phyloP scores from a whole-genome alignment of 2,329 filamentous ascomycete genomes.

The Elsinoe necatrix region DNA sequence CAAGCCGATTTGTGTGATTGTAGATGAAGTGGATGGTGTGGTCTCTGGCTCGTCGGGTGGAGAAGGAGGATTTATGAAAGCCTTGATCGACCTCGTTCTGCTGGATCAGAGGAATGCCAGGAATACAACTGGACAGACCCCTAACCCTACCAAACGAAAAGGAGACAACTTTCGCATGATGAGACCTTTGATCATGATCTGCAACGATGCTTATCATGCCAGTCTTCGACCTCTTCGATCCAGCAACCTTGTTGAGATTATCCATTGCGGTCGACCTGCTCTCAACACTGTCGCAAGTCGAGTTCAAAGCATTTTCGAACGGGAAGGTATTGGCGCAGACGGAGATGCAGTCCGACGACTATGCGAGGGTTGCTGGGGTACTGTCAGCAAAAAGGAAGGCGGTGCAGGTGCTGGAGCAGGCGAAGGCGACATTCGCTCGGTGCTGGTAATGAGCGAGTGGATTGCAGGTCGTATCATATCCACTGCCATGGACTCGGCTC shows the following conservation, averaged over 20 bases:
- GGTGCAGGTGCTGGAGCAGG: slow-evolving; percentile 47
- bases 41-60: slow-evolving; percentile 67
- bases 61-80: slow-evolving; percentile 92
- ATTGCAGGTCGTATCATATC: slow-evolving; percentile 61
- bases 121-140: slow-evolving; percentile 23
- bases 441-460: slow-evolving; percentile 85
- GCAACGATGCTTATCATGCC: slow-evolving; percentile 93
- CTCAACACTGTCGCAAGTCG: slow-evolving; percentile 76
- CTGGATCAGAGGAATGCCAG: slow-evolving; percentile 70
- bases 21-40: slow-evolving; percentile 95
- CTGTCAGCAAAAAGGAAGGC: slow-evolving; percentile 61
- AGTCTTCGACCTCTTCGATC: slow-evolving; percentile 80
- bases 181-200: slow-evolving; percentile 84
- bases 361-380: slow-evolving; percentile 76
- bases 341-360: slow-evolving; percentile 78
- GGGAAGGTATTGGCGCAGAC: slow-evolving; percentile 81
- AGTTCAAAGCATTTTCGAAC: slow-evolving; percentile 75
- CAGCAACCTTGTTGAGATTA: slow-evolving; percentile 74
- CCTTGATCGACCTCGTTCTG: slow-evolving; percentile 80
- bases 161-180: slow-evolving; percentile 80
- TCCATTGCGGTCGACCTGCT: slow-evolving; percentile 82
- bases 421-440: slow-evolving; percentile 67
- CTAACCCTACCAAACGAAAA: slow-evolving; percentile 55
- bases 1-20: slow-evolving; percentile 82
- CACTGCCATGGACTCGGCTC: slow-evolving; percentile 24